Conservation (phyloP, 768 basidiomycete genomes). For the Phylloporus scabripes region DNA sequence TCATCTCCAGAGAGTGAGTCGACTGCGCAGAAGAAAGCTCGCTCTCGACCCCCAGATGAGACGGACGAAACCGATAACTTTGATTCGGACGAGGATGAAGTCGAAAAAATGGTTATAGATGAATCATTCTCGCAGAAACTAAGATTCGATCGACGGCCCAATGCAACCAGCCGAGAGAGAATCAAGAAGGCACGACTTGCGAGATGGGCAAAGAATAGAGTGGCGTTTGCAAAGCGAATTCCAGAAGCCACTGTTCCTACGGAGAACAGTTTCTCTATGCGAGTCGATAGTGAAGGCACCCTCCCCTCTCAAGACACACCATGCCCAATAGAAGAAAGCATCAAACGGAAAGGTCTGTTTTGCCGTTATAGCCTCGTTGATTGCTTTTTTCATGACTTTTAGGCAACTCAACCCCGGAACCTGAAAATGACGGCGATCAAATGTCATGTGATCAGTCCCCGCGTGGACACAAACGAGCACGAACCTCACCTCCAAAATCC, state of each 20-base stretch:
- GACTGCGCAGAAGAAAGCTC: slow-evolving; percentile 23
- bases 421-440: slow-evolving; percentile 24
- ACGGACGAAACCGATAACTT: slow-evolving; percentile 21
- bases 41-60: slow-evolving; percentile 17
- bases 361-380: neutral
- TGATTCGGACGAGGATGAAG: slow-evolving; percentile 41
- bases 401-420: slow-evolving; percentile 22
- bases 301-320: slow-evolving; percentile 13
- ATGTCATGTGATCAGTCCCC: slow-evolving; percentile 30
- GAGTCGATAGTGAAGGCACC: slow-evolving; percentile 20
- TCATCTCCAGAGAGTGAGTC: slow-evolving; percentile 22
- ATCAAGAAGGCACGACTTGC: slow-evolving; percentile 22
- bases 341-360: slow-evolving; percentile 49
- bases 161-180: slow-evolving; percentile 29
- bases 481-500: slow-evolving; percentile 43
- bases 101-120: slow-evolving; percentile 48
- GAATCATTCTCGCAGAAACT: slow-evolving; percentile 19
- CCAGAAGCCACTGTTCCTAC: slow-evolving; percentile 25
- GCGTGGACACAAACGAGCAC: slow-evolving; percentile 40
- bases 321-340: slow-evolving; percentile 23
- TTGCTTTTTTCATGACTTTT: slow-evolving; percentile 1
- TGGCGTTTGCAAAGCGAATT: slow-evolving; percentile 25
- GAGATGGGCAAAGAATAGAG: slow-evolving; percentile 27
- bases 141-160: slow-evolving; percentile 12
- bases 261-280: slow-evolving; percentile 31